Base-by-base conservation (phyloP, 129 eudicot genomes). In the Chrysanthemum seticuspe region DNA sequence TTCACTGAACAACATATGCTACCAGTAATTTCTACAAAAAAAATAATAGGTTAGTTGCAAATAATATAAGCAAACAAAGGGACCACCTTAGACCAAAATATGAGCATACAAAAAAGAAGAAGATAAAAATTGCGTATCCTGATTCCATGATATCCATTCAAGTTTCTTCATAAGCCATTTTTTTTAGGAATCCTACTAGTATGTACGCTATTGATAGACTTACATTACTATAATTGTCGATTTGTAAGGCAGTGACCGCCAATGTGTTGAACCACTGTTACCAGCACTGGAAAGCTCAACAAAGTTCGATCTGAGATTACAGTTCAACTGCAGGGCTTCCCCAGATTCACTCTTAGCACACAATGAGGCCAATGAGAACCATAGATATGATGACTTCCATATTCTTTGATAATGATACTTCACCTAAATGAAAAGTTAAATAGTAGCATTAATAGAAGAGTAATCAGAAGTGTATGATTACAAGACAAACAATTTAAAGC, bases 341-440 rank as follows among this genome's bases (percentile, higher is more conserved):
- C 96, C 97, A 2, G 88, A 84, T 68, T 77, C 92, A 80, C 65
- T 86, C 74, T 83, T 86, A 19, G 97, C 96, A 72, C 83, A 81
- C 67, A 95, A 73, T 54, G 99, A 95, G 63, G 86, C 77, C 81
- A 95, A 84, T 40, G 89, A 88, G 80, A 90, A 80, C 85, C 88
- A 88, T 67, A 79, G 81, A 73, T 49, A 62, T 74, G 85, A 61
- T 44, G 97, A 85, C 36, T 78, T 81, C 99, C 97, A 90, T 81
- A 88, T 61, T 69, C 88, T 72, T 80, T 74, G 86, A 57, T 88
- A 85, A 65, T 90, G 91, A 79, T 86, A 83, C 82, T 88, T 90
- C 78, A 95, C 99, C 99, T 95, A 74, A 49, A 81, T 44, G 53
- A 83, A 50, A 76, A 83, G 21, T 60, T 64, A 25, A 27, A 70